These are phyloP conservation scores for Picochlorum sp. DNA, from an alignment of 139 green algal species.

Conservation along the genomic window DNA sequence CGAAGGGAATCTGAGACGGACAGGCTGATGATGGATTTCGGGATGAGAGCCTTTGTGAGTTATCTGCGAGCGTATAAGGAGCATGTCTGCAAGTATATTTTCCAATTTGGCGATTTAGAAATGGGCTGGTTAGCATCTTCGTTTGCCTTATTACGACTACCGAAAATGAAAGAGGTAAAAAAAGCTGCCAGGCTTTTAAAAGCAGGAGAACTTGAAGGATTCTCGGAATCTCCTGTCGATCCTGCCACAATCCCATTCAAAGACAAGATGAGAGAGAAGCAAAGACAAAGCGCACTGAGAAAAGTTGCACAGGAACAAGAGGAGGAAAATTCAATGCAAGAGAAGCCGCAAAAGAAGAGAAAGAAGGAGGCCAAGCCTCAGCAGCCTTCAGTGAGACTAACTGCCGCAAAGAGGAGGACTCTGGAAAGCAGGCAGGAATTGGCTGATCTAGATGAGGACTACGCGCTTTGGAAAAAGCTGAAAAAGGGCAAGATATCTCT, in stretches of 20 bases:
- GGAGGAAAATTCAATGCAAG: constrained; percentile 5
- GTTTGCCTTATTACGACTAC: constrained; percentile 80
- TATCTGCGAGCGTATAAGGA: constrained; percentile 95
- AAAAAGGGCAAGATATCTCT: constrained; percentile 60
- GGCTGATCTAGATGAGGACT: constrained; percentile 64
- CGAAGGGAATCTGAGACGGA: constrained; percentile 48
- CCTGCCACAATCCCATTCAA: constrained; percentile 48
- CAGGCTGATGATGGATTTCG: constrained; percentile 87
- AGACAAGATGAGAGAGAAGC: constrained; percentile 79
- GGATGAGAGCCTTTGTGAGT: constrained; percentile 81
- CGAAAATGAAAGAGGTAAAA: constrained; percentile 84
- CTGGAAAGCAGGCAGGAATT: constrained; percentile 59
- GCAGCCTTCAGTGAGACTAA: constrained; percentile 21
- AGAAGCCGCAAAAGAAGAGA: constrained; percentile 53
- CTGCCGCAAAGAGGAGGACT: constrained; percentile 64
- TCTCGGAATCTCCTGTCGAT: constrained; percentile 50
- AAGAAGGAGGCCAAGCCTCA: constrained; percentile 40
- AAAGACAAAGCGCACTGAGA: constrained; percentile 55
- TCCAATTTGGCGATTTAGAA: constrained; percentile 70
- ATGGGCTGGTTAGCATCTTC: constrained; percentile 64
- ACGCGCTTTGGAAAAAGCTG: constrained; percentile 57
- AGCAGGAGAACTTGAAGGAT: constrained; percentile 21
- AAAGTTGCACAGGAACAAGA: constrained; percentile 1
- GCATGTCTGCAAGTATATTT: constrained; percentile 93
- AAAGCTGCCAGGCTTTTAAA: constrained; percentile 14